These are phyloP conservation scores for Noccaea bulbosa DNA, from an alignment of 345 rosid genomes.

Conservation along the genomic window DNA sequence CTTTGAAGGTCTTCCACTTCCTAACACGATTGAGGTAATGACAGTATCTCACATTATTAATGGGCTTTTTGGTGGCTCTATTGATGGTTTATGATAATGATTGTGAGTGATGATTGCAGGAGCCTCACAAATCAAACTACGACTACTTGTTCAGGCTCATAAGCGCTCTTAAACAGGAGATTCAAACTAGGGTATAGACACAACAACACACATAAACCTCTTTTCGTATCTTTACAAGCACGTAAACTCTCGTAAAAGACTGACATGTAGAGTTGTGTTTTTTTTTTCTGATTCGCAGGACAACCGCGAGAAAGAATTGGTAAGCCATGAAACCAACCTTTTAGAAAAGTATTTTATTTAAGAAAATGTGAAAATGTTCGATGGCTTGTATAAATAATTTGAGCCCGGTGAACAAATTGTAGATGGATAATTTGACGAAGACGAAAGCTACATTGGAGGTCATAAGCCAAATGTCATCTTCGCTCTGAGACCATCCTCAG, in stretches of 20 bases:
- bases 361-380: background rate
- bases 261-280: background rate
- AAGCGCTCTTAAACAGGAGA: constrained; percentile 42
- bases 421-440: constrained; percentile 50
- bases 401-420: constrained; percentile 5
- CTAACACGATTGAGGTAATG: constrained; percentile 39
- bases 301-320: constrained; percentile 47
- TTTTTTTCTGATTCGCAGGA: constrained; percentile 30
- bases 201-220: background rate
- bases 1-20: constrained; percentile 49
- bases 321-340: constrained; percentile 31
- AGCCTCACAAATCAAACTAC: constrained; percentile 48
- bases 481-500: constrained; percentile 34
- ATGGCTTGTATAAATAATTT: background rate
- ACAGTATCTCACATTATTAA: background rate
- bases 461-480: constrained; percentile 48
- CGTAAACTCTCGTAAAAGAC: constrained; percentile 13
- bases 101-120: constrained; percentile 35
- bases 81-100: constrained; percentile 16
- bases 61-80: background rate
- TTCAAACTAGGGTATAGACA: constrained; percentile 45
- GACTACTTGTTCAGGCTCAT: constrained; percentile 46
- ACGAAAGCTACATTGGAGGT: constrained; percentile 46
- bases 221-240: constrained; percentile 9
- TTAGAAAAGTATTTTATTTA: background rate